Base-by-base conservation (phyloP, 2,329 filamentous ascomycete genomes). In the Macroventuria anomochaeta region DNA sequence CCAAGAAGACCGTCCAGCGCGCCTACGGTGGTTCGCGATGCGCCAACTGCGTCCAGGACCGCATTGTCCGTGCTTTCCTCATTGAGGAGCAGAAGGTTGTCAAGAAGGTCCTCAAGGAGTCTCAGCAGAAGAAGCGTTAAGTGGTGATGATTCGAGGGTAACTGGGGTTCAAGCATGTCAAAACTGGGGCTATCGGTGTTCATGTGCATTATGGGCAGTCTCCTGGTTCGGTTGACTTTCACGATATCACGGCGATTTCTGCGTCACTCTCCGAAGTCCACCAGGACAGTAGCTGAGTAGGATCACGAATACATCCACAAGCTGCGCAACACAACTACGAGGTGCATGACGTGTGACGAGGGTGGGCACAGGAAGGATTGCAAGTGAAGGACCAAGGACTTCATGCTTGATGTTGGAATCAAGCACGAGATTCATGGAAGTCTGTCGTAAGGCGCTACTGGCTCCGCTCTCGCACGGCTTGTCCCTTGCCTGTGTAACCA, bases 51-150 rank as follows among this genome's bases (percentile, higher is more conserved):
- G 95, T 99, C 72, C 93, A 93, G 81, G 95, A 99, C 85, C 90
- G 95, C 73, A 91, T 99, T 71, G 91, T 97, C 72, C 91, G 95
- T 73, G 95, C 95, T 65, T 99, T 99, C 89, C 84, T 99, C 80
- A 97, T 99, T 69, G 96, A 99, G 86, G 95, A 99, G 88, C 95
- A 99, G 87, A 99, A 99, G 91, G 97, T 99, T 75, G 95, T 99
- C 82, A 99, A 99, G 92, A 99, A 99, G 91, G 95, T 99, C 75
- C 87, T 97, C 79, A 97, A 97, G 90, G 93, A 97, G 86, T 87
- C 85, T 63, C 91, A 96, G 84, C 89, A 91, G 85, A 89, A 90
- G 79, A 86, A 83, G 75, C 74, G 72, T 62, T 79, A 75, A 72
- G 67, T 53, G 63, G 55, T 54, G 61, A 53, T 54, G 46, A 62